Evolutionary conservation across 352 stramenopile genomes (phyloP), one percentile per base, ranked within the genome.

Genomic region (Plasmopara halstedii): DNA sequence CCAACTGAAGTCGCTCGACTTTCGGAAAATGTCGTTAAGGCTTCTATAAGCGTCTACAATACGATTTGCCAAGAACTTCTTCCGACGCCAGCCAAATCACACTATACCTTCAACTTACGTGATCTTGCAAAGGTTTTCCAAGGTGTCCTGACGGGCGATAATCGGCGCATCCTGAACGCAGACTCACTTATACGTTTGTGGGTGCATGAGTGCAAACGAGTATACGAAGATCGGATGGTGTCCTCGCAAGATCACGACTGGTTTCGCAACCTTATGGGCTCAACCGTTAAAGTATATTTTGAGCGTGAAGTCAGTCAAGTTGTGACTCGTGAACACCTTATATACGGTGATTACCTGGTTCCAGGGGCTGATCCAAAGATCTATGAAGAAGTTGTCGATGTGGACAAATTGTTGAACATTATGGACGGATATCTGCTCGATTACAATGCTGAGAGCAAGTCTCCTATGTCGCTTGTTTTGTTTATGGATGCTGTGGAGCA

Each of bases 101-200:
- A 98, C 53, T 98, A 98, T 62, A 95, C 88, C 6, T 98, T 98
- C 58, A 98, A 97, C 60, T 55, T 98, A 37, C 77, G 93, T 5
- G 93, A 98, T 58, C 50, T 98, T 1, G 91, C 88, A 15, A 96
- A 97, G 53, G 84, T 97, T 0, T 95, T 97, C 26, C 86, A 97
- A 39, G 92, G 92, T 14, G 74, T 96, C 8, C 62, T 96, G 8
- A 95, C 94, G 78, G 73, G 71, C 20, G 82, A 94, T 38, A 73
- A 61, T 39, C 80, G 87, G 29, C 70, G 74, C 2, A 82, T 96
- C 27, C 56, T 54, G 0, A 63, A 85, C 14, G 44, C 62, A 0
- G 65, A 83, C 15, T 64, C 71, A 19, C 53, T 98, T 2, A 74
- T 95, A 33, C 71, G 93, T 0, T 56, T 98, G 1, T 97, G 88